phyloP scores from a whole-genome alignment of 1,139 yeast species.

The Hansenula sp. region DNA sequence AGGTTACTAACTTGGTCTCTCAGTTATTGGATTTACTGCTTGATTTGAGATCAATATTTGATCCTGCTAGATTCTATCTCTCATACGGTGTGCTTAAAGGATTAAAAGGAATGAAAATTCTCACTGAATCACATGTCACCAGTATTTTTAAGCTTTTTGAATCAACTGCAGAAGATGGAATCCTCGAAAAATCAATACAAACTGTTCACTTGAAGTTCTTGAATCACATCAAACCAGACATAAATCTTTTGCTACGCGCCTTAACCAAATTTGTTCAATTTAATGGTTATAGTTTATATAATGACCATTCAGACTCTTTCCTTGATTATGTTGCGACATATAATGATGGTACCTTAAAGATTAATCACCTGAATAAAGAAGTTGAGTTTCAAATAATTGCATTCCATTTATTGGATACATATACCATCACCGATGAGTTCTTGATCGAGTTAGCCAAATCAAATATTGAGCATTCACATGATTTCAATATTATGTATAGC shows the following conservation, averaged over 20 bases:
- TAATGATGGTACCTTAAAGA: conserved; percentile 3
- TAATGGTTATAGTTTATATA: conserved; percentile 36
- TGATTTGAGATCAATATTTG: conserved; percentile 52
- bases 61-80: conserved; percentile 66
- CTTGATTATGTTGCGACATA: conserved; percentile 27
- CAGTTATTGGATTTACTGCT: conserved; percentile 39
- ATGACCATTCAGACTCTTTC: conserved; percentile 32
- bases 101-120: conserved; percentile 30
- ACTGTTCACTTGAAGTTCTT: conserved; percentile 45
- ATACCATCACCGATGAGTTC: conserved; percentile 17
- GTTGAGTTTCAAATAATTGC: conserved; percentile 17
- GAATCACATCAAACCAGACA: conserved; percentile 20
- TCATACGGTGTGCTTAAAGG: conserved; percentile 57
- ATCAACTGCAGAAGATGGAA: conserved; percentile 54
- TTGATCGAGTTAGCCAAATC: conserved; percentile 27
- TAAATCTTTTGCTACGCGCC: conserved; percentile 10
- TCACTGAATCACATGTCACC: conserved; percentile 28
- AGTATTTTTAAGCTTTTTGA: conserved; percentile 45
- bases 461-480: conserved; percentile 8
- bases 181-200: conserved; percentile 49
- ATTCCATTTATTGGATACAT: conserved; percentile 19
- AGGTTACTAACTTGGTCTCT: conserved; percentile 28
- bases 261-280: conserved; percentile 35
- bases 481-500: conserved; percentile 11
- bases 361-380: conserved; percentile 4